Conservation (phyloP, 108 stramenopile genomes). For the Nitzschia inconspicua region DNA sequence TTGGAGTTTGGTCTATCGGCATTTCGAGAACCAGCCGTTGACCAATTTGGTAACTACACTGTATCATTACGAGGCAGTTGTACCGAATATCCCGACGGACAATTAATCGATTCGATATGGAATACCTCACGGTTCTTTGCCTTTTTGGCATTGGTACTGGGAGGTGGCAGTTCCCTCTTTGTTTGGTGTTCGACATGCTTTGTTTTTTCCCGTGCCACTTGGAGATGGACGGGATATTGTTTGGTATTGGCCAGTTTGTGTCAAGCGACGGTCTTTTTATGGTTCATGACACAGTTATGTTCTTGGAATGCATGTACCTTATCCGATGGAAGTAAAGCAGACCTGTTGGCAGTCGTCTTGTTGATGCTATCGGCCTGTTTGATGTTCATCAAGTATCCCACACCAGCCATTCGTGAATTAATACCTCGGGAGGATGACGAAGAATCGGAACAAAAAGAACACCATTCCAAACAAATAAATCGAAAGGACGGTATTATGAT, state of each 20-base stretch:
- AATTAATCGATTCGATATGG: conserved; percentile 47
- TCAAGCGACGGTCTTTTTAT: conserved; percentile 47
- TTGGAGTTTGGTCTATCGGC: conserved; percentile 57
- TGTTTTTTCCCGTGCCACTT: conserved; percentile 46
- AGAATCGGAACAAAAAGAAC: too few species aligned
- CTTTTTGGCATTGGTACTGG: conserved; percentile 58
- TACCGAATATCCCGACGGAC: too few species aligned
- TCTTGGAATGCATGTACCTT: conserved; percentile 40
- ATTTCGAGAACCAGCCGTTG: conserved; percentile 46
- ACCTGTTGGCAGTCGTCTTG: conserved; percentile 41
- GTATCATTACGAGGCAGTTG: background rate
- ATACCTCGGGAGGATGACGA: too few species aligned
- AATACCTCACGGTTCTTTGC: conserved; percentile 38
- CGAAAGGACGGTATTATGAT: too few species aligned
- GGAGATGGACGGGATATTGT: conserved; percentile 64
- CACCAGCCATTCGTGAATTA: too few species aligned
- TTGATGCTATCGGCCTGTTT: conserved; percentile 42
- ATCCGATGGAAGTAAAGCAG: conserved; percentile 51
- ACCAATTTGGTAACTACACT: too few species aligned
- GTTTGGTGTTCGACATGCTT: conserved; percentile 63
- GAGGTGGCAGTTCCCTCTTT: conserved; percentile 61
- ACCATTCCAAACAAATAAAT: too few species aligned
- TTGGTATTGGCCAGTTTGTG: conserved; percentile 43
- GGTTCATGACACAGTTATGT: conserved; percentile 55
- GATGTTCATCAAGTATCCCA: conserved; percentile 52